Evolutionary conservation across 164 flowering plant genomes (phyloP).

Genomic region (Paratinospora sagittata): DNA sequence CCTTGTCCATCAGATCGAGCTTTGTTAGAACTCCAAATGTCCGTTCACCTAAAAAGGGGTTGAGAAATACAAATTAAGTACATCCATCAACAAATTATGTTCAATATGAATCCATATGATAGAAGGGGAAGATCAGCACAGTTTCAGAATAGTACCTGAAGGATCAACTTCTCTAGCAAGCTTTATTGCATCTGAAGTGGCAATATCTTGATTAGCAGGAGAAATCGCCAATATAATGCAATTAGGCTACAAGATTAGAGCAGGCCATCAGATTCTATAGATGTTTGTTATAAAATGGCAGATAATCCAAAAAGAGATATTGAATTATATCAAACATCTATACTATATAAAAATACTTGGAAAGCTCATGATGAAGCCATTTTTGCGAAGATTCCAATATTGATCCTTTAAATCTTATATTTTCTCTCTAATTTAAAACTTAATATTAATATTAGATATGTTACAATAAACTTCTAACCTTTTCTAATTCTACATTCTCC

Average conservation of each 20-base stretch:
- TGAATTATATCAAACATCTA: not conserved
- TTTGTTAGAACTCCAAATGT: constrained; percentile 93
- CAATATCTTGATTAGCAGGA: constrained; percentile 97
- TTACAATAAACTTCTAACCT: too few relatives aligned
- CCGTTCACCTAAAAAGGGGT: constrained; percentile 57
- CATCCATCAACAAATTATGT: not conserved
- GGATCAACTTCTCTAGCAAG: constrained; percentile 94
- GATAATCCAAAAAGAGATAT: not conserved
- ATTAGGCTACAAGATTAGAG: constrained; percentile 60
- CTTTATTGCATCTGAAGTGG: constrained; percentile 94
- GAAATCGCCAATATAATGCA: constrained; percentile 85
- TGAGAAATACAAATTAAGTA: not conserved
- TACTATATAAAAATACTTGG: not conserved
- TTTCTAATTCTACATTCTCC: too few relatives aligned
- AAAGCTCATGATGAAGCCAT: too few relatives aligned
- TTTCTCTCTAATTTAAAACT: too few relatives aligned
- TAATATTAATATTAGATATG: too few relatives aligned
- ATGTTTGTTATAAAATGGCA: not conserved
- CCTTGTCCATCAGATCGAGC: constrained; percentile 94
- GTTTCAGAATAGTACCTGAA: constrained; percentile 38
- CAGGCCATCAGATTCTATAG: not conserved
- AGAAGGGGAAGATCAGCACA: not conserved
- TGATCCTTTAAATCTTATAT: too few relatives aligned
- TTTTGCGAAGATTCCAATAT: too few relatives aligned
- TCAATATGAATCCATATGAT: not conserved